Conservation (phyloP, 164 flowering plant genomes). For the Tetrastigma voinierianum region DNA sequence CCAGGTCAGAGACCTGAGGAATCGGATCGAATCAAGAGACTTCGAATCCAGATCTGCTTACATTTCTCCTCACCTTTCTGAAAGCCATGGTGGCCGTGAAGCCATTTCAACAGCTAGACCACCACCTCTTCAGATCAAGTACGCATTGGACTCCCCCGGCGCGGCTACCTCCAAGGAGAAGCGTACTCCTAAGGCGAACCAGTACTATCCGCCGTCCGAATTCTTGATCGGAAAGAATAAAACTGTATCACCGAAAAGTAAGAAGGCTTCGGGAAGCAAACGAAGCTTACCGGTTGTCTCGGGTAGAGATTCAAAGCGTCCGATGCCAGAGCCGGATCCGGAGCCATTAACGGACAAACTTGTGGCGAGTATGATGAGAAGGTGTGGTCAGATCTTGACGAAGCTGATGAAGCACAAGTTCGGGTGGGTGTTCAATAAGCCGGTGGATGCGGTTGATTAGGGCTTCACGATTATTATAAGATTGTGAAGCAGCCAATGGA, state of each 20-base stretch:
- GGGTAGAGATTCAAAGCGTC: conserved; percentile 6
- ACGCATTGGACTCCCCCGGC: neutral
- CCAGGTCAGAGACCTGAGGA: conserved; percentile 36
- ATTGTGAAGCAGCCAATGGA: conserved; percentile 36
- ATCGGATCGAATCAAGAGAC: conserved; percentile 43
- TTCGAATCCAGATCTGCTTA: conserved; percentile 24
- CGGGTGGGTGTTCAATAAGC: conserved; percentile 27
- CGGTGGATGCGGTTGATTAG: conserved; percentile 28
- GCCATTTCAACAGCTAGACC: neutral
- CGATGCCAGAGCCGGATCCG: neutral
- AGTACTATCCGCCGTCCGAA: neutral
- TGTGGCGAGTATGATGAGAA: conserved; percentile 16
- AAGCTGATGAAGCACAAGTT: conserved; percentile 29
- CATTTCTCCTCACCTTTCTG: neutral
- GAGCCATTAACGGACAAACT: conserved; percentile 1
- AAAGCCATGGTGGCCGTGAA: neutral
- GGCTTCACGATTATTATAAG: conserved; percentile 24
- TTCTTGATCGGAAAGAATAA: neutral
- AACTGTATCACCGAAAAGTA: neutral
- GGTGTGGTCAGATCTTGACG: conserved; percentile 22
- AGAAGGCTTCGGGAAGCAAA: conserved; percentile 30
- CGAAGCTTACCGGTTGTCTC: conserved; percentile 10
- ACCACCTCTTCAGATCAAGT: neutral
- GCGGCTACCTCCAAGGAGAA: neutral
- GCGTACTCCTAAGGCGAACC: conserved; percentile 4